Base-by-base conservation (phyloP, 176 grass and related monocot species). In the Aegilops bicornis region DNA sequence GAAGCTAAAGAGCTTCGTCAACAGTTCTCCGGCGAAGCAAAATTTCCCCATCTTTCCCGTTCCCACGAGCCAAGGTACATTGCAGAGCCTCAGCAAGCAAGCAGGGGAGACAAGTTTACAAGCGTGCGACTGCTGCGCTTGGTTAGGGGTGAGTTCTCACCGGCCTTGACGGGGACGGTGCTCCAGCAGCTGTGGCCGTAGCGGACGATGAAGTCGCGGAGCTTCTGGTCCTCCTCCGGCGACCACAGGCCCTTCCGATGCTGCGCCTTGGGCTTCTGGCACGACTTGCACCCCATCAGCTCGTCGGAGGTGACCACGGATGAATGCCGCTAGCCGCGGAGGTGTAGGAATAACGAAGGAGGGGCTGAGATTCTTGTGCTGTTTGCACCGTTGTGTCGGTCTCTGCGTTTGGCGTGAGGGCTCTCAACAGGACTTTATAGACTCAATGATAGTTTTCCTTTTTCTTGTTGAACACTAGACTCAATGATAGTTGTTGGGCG, bases 191-290 rank as follows among this genome's bases (percentile, higher is more conserved):
- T 89, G 83, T 94, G 88, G 90, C 96, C 92, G 79, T 90, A 83
- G 84, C 87, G 85, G 69, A 98, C 14, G 85, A 98, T 94, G 92
- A 78, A 94, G 74, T 98, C 90, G 31, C 79, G 86, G 59, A 98
- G 92, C 58, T 87, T 92, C 77, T 94, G 86, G 87, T 98, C 96
- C 88, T 98, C 96, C 66, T 94, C 90, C 10, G 96, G 96, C 76
- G 96, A 98, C 96, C 96, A 98, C 74, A 98, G 91, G 24, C 96
- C 96, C 87, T 94, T 98, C 16, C 92, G 87, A 69, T 87, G 88
- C n/a, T 77, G 88, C 74, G 71, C 82, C 91, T 96, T 98, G 88
- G 96, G 88, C 89, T 96, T 98, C 78, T 96, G 84, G 79, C 94
- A 98, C 6, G 88, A 67, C 86, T 89, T 96, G 90, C 96, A 98